phyloP scores from a whole-genome alignment of 2,329 filamentous ascomycete species.

The Cladosporium cucumerinum region DNA sequence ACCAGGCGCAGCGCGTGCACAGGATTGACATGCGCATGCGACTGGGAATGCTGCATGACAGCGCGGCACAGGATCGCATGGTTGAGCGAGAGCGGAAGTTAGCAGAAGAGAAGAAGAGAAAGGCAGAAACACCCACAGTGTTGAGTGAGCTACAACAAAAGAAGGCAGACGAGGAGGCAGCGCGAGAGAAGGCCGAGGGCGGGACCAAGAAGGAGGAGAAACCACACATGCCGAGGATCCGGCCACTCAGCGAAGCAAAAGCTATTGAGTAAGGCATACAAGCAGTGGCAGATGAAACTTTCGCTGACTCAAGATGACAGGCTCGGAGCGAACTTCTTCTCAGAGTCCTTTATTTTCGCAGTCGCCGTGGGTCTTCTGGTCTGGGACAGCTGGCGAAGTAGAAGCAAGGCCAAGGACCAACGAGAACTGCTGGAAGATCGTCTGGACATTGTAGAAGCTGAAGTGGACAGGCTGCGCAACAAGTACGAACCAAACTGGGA shows the following conservation, averaged over 20 bases:
- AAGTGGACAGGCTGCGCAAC: constrained; percentile 38
- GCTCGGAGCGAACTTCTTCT: constrained; percentile 65
- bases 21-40: constrained; percentile 66
- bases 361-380: constrained; percentile 62
- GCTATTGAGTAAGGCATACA: constrained; percentile 53
- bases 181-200: constrained; percentile 34
- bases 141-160: constrained; percentile 59
- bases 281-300: neutral
- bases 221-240: constrained; percentile 48
- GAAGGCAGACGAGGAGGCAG: constrained; percentile 52
- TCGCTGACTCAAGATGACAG: neutral
- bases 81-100: constrained; percentile 53
- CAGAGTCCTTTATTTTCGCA: constrained; percentile 63
- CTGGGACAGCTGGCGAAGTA: constrained; percentile 59
- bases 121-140: constrained; percentile 55
- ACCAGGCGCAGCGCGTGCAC: constrained; percentile 62
- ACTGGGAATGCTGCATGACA: constrained; percentile 62
- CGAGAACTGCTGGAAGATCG: constrained; percentile 60
- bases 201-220: constrained; percentile 44
- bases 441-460: constrained; percentile 54
- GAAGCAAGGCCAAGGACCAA: constrained; percentile 58
- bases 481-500: constrained; percentile 34
- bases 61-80: constrained; percentile 52
- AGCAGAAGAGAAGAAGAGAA: constrained; percentile 52
- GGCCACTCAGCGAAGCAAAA: constrained; percentile 63